Evolutionary conservation across 192 early-diverging fungal genomes (phyloP).

Genomic region (Rhizophagus sp.): DNA sequence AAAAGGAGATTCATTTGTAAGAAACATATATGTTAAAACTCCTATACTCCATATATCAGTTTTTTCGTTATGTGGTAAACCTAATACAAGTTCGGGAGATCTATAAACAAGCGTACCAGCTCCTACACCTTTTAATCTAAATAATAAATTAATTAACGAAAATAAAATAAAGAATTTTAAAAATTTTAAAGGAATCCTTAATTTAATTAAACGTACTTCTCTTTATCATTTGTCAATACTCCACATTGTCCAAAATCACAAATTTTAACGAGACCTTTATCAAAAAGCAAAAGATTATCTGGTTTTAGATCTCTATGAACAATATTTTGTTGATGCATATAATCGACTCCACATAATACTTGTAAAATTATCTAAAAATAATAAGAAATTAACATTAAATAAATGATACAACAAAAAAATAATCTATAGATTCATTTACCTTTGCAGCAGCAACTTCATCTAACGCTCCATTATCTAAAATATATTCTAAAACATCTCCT

Average conservation of each 20-base stretch:
- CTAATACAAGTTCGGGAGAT: constrained; percentile 80
- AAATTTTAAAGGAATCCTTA: not conserved
- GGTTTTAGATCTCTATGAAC: constrained; percentile 87
- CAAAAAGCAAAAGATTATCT: constrained; percentile 75
- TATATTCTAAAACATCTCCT: not conserved
- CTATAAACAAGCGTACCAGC: constrained; percentile 88
- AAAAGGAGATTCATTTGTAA: constrained; percentile 77
- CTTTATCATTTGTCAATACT: constrained; percentile 71
- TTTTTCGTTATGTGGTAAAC: constrained; percentile 83
- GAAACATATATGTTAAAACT: constrained; percentile 83
- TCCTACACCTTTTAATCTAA: constrained; percentile 49
- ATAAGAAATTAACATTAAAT: too few relatives aligned
- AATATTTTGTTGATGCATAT: constrained; percentile 81
- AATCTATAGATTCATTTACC: not conserved
- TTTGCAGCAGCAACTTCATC: not conserved
- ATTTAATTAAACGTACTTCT: constrained; percentile 33
- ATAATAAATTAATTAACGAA: constrained; percentile 40
- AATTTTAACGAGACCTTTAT: constrained; percentile 70
- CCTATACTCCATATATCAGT: constrained; percentile 98
- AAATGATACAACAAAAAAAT: too few relatives aligned
- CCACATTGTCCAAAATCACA: constrained; percentile 81
- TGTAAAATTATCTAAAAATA: constrained; percentile 55
- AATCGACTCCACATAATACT: constrained; percentile 75
- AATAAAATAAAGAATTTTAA: too few relatives aligned
- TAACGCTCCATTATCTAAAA: not conserved